phyloP scores from a whole-genome alignment of 1,284 basidiomycete genomes.

The Trametes versicolor region DNA sequence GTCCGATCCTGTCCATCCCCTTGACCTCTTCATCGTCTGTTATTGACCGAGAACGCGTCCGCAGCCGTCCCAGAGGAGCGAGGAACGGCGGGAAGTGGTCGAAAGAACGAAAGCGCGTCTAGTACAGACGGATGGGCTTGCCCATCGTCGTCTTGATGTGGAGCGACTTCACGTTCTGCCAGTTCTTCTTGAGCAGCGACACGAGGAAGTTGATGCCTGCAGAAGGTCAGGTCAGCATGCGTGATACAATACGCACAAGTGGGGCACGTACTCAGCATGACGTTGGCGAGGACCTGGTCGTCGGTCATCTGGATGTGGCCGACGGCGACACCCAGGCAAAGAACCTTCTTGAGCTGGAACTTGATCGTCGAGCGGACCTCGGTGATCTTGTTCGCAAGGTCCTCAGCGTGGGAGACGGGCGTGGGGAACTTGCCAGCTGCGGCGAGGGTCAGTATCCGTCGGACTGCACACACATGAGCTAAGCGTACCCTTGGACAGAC shows the following conservation, averaged over 20 bases:
- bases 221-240: slow-evolving; percentile 21
- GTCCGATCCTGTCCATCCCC: slow-evolving; percentile 3
- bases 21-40: slow-evolving; percentile 26
- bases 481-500: slow-evolving; percentile 93
- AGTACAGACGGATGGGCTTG: slow-evolving; percentile 96
- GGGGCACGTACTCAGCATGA: slow-evolving; percentile 86
- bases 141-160: slow-evolving; percentile 99
- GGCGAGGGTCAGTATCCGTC: slow-evolving; percentile 8
- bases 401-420: slow-evolving; percentile 93
- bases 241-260: too few relatives aligned
- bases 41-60: background rate
- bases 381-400: slow-evolving; percentile 90
- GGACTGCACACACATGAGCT: slow-evolving; percentile 8
- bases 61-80: slow-evolving; percentile 20
- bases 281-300: slow-evolving; percentile 96
- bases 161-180: slow-evolving; percentile 99
- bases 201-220: slow-evolving; percentile 99
- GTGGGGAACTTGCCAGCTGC: slow-evolving; percentile 99
- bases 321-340: slow-evolving; percentile 98
- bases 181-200: slow-evolving; percentile 99
- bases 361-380: slow-evolving; percentile 99
- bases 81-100: slow-evolving; percentile 18
- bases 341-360: slow-evolving; percentile 99
- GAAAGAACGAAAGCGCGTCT: slow-evolving; percentile 43
- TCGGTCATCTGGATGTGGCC: slow-evolving; percentile 98